phyloP scores from a whole-genome alignment of 2,329 filamentous ascomycete species.

The Microdochium bolleyi region DNA sequence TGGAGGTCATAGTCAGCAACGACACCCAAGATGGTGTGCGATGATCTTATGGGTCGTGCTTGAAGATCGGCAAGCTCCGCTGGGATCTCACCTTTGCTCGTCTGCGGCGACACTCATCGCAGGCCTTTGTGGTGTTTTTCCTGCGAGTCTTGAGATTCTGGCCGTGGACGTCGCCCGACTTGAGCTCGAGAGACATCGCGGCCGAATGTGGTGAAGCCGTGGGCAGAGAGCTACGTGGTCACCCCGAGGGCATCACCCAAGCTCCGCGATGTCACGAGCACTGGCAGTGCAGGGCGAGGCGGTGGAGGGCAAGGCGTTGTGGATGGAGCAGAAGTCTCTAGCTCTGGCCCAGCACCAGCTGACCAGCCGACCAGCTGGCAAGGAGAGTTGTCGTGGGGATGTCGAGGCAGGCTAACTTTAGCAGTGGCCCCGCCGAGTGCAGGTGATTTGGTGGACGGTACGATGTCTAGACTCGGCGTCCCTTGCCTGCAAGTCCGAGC shows the following conservation, averaged over 20 bases:
- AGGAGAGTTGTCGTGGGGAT: background rate
- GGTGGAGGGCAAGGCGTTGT: background rate
- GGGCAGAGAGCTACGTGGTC: background rate
- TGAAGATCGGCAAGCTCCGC: background rate
- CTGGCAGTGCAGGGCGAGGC: background rate
- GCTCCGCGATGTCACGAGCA: background rate
- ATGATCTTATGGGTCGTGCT: background rate
- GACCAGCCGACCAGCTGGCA: background rate
- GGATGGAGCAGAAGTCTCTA: background rate
- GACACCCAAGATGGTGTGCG: background rate
- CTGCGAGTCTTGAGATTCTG: conserved; percentile 1
- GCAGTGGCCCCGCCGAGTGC: background rate
- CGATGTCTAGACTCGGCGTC: background rate
- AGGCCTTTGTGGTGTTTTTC: conserved; percentile 18
- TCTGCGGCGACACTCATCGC: conserved; percentile 26
- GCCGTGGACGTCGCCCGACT: background rate
- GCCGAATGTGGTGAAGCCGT: background rate
- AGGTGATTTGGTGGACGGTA: background rate
- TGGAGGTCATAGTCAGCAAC: conserved; percentile 2
- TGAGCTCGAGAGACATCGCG: background rate
- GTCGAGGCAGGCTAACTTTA: background rate
- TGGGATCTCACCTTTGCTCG: conserved; percentile 20
- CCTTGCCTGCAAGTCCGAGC: too few species aligned
- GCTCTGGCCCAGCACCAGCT: background rate
- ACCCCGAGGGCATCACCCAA: background rate